Evolutionary conservation across 345 rosid species (phyloP).

Genomic region (Nasturtium officinale): DNA sequence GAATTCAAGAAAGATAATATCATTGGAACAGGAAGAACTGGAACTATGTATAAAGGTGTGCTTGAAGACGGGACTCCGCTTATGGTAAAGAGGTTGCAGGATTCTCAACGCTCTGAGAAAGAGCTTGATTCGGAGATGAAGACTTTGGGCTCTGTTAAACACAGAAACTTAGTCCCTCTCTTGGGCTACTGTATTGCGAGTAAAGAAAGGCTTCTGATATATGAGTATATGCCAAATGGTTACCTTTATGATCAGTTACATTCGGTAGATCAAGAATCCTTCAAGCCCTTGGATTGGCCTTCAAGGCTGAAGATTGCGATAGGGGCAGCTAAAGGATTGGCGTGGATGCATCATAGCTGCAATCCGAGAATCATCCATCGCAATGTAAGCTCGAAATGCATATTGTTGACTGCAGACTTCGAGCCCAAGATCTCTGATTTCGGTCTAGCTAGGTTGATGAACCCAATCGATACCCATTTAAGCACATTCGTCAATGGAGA

Average conservation of each 20-base stretch:
- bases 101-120: conserved; percentile 83
- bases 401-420: conserved; percentile 69
- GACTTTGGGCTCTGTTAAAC: conserved; percentile 80
- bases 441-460: conserved; percentile 96
- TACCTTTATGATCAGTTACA: conserved; percentile 65
- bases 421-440: conserved; percentile 95
- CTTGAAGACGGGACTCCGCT: conserved; percentile 73
- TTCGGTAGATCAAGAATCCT: conserved; percentile 47
- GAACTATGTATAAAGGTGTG: conserved; percentile 78
- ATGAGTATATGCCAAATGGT: conserved; percentile 76
- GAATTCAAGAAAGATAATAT: conserved; percentile 75
- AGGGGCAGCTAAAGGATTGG: conserved; percentile 82
- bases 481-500: conserved; percentile 98
- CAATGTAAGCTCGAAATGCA: conserved; percentile 91
- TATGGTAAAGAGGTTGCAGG: conserved; percentile 90
- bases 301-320: conserved; percentile 81
- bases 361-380: conserved; percentile 95
- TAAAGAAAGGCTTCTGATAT: conserved; percentile 79
- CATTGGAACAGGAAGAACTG: conserved; percentile 85
- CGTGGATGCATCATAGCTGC: conserved; percentile 97
- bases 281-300: conserved; percentile 78
- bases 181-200: conserved; percentile 75
- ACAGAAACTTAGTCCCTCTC: conserved; percentile 84
- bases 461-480: conserved; percentile 88
- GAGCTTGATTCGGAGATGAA: conserved; percentile 81